Percentiles rank a stretch among this genome's conserved stretches.
These are phyloP conservation scores for Volvox africanus DNA, from an alignment of 139 green algal species.

Conservation along the genomic window DNA sequence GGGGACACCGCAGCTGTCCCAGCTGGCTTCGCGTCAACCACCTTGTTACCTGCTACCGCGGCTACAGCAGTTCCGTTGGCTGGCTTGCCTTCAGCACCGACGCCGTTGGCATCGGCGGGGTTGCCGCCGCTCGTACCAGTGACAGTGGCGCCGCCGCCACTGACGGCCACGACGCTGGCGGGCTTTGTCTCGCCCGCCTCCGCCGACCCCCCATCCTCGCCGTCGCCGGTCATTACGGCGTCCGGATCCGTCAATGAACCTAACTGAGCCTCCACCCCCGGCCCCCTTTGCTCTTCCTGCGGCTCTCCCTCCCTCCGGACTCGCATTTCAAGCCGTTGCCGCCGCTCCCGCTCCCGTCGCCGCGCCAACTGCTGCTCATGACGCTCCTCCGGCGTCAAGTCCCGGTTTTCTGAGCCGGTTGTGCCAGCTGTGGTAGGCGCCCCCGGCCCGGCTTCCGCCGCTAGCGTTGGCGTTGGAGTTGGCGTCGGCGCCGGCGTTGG, in stretches of 20 bases:
- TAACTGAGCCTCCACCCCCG: background rate
- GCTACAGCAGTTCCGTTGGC: too few relatives aligned
- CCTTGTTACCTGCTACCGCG: too few relatives aligned
- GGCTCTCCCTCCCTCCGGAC: background rate
- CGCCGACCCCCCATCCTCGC: background rate
- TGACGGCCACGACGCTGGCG: background rate
- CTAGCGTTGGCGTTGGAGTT: background rate
- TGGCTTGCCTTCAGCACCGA: too few relatives aligned
- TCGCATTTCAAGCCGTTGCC: slow-evolving; percentile 3
- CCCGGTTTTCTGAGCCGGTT: background rate
- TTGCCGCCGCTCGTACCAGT: background rate
- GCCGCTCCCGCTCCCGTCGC: slow-evolving; percentile 33
- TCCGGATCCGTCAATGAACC: slow-evolving; percentile 6
- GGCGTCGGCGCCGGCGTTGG: background rate
- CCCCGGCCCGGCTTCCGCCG: background rate
- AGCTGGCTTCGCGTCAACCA: too few relatives aligned
- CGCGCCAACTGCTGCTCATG: slow-evolving; percentile 13
- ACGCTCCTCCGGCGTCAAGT: background rate
- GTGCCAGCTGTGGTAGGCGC: background rate
- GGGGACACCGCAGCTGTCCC: too few relatives aligned
- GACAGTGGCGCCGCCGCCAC: background rate
- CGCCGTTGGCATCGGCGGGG: background rate
- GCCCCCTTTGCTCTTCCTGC: background rate
- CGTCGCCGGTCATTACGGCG: background rate
- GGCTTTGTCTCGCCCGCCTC: background rate